Percentiles rank a stretch among this genome's conserved stretches.
Conservation (phyloP, 306 rosid genomes). For the Cucumis cinereus region DNA sequence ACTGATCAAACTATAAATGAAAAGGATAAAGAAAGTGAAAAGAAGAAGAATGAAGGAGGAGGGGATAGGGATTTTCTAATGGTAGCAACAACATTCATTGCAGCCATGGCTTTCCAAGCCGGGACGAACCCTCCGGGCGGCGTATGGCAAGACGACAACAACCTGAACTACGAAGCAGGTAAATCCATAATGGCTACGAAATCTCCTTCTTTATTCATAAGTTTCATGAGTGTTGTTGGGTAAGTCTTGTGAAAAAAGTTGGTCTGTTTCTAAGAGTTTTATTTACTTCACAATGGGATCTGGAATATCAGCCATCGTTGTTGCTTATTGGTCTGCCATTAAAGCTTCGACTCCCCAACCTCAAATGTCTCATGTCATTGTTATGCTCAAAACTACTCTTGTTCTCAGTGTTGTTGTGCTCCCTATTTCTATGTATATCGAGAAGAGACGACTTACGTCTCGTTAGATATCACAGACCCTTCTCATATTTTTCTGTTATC, state of each 20-base stretch:
- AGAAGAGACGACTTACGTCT: too few species aligned
- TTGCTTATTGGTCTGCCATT: not conserved
- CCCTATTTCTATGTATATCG: not conserved
- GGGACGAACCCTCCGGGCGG: not conserved
- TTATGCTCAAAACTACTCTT: too few species aligned
- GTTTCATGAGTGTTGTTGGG: not conserved
- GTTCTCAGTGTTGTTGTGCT: not conserved
- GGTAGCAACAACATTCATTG: not conserved
- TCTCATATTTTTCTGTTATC: too few species aligned
- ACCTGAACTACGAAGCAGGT: not conserved
- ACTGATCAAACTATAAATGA: not conserved
- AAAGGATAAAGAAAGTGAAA: too few species aligned
- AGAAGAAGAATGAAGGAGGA: too few species aligned
- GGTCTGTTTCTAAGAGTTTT: not conserved
- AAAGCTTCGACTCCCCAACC: not conserved
- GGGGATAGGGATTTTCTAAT: not conserved
- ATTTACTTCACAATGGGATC: not conserved
- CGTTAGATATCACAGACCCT: too few species aligned
- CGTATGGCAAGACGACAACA: not conserved
- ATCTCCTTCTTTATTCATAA: not conserved
- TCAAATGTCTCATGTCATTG: not conserved
- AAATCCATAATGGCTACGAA: not conserved
- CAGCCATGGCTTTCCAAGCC: not conserved
- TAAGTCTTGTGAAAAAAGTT: too few species aligned
- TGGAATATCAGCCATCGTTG: not conserved